A percentile compares a stretch with the other conserved stretches of the same genome.
phyloP scores from a whole-genome alignment of 2,329 filamentous ascomycete genomes.

The Fusarium drepaniforme region DNA sequence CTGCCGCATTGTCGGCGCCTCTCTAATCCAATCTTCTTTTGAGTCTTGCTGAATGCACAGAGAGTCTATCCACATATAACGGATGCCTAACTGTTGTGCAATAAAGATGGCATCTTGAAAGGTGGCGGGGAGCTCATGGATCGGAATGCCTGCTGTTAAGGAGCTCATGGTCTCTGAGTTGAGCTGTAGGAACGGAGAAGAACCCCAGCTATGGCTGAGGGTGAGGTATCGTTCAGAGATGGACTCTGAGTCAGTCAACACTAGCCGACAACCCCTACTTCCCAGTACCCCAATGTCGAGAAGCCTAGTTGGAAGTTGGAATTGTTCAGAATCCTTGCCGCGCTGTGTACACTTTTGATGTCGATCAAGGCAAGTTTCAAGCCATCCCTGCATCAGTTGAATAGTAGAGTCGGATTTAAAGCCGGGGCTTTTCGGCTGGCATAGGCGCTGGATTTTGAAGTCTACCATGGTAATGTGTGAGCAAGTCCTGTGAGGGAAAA shows the following conservation, averaged over 20 bases:
- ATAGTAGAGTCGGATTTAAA: not conserved
- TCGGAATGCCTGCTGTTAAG: not conserved
- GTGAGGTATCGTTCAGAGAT: not conserved
- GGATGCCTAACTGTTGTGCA: not conserved
- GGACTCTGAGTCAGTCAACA: not conserved
- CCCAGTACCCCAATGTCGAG: not conserved
- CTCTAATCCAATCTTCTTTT: not conserved
- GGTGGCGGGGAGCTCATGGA: not conserved
- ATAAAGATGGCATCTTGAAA: not conserved
- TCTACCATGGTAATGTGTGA: not conserved
- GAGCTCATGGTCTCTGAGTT: not conserved
- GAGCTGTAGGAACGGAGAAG: not conserved
- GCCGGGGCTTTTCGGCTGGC: not conserved
- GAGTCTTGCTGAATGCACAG: not conserved
- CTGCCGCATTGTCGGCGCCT: not conserved
- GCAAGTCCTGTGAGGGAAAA: not conserved
- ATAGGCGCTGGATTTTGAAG: not conserved
- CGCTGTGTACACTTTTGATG: not conserved
- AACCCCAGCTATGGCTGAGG: not conserved
- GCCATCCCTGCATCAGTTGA: not conserved
- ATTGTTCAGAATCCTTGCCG: not conserved
- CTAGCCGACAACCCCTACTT: not conserved
- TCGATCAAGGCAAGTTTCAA: not conserved
- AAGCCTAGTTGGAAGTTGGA: not conserved
- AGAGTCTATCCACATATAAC: not conserved